Conservation (phyloP, 2,329 filamentous ascomycete species). For the Penicillium paneum region DNA sequence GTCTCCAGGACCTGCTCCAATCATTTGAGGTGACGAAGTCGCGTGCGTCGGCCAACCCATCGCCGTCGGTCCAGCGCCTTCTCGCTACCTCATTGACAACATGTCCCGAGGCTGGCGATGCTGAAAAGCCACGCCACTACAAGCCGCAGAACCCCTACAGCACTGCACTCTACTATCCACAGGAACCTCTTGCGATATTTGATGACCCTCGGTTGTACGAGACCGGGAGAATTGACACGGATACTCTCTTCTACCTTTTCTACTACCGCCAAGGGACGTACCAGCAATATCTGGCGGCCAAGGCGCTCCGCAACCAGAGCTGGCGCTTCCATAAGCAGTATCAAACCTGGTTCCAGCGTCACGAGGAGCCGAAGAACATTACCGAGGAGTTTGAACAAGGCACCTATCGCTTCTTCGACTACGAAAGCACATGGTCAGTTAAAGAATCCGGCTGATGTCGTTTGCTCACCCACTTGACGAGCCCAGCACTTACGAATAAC, state of each 20-base stretch:
- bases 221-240: conserved; percentile 75
- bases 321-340: conserved; percentile 99
- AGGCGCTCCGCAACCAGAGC: conserved; percentile 95
- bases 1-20: conserved; percentile 83
- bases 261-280: conserved; percentile 97
- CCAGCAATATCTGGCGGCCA: conserved; percentile 91
- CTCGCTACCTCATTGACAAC: conserved; percentile 70
- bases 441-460: conserved; percentile 3
- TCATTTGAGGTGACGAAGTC: conserved; percentile 83
- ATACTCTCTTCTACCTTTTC: conserved; percentile 97
- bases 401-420: conserved; percentile 98
- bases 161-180: conserved; percentile 80
- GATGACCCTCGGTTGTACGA: conserved; percentile 84
- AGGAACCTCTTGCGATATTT: conserved; percentile 86
- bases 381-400: conserved; percentile 99
- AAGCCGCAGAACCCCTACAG: conserved; percentile 77
- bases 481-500: conserved; percentile 14
- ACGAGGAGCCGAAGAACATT: conserved; percentile 97
- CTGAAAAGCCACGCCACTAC: conserved; percentile 79
- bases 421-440: conserved; percentile 94
- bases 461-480: not conserved
- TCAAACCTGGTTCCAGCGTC: conserved; percentile 97
- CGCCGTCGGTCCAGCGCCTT: conserved; percentile 68
- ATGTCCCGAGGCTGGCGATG: conserved; percentile 72
- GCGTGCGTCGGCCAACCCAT: conserved; percentile 58